These are phyloP conservation scores for Geosmithia flava DNA, from an alignment of 2,329 filamentous ascomycete genomes.

Conservation along the genomic window DNA sequence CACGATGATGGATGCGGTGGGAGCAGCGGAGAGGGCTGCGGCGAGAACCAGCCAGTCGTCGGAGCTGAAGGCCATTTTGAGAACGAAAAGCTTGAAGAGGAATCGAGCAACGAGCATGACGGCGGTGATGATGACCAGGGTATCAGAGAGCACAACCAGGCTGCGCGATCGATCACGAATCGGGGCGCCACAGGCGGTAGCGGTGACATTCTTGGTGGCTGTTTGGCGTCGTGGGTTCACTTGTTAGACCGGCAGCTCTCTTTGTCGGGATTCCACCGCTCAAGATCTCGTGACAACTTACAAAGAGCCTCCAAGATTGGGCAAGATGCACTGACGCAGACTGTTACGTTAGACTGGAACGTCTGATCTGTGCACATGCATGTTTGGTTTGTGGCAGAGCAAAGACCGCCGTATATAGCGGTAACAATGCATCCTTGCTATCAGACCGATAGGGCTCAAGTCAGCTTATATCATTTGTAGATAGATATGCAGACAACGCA, in stretches of 20 bases:
- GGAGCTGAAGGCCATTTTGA: slow-evolving; percentile 5
- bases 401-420: not conserved
- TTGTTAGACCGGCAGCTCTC: not conserved
- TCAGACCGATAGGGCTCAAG: not conserved
- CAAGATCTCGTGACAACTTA: not conserved
- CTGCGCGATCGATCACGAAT: slow-evolving; percentile 17
- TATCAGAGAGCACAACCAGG: slow-evolving; percentile 19
- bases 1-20: slow-evolving; percentile 15
- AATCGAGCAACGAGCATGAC: slow-evolving; percentile 30
- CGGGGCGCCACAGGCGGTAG: slow-evolving; percentile 13
- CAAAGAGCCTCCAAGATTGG: slow-evolving; percentile 7
- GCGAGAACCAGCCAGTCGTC: slow-evolving; percentile 7
- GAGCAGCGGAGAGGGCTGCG: slow-evolving; percentile 6
- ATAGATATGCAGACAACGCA: too few relatives aligned
- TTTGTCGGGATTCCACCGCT: not conserved
- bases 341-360: slow-evolving; percentile 3
- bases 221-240: not conserved
- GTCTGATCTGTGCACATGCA: slow-evolving; percentile 6
- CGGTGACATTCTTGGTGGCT: slow-evolving; percentile 5
- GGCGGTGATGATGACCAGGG: slow-evolving; percentile 20
- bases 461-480: too few relatives aligned
- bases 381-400: slow-evolving; percentile 7
- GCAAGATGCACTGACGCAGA: slow-evolving; percentile 3
- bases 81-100: slow-evolving; percentile 15
- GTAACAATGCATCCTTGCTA: not conserved